phyloP scores from a whole-genome alignment of 768 basidiomycete genomes.

The Boletus pseudo-olivaceus region DNA sequence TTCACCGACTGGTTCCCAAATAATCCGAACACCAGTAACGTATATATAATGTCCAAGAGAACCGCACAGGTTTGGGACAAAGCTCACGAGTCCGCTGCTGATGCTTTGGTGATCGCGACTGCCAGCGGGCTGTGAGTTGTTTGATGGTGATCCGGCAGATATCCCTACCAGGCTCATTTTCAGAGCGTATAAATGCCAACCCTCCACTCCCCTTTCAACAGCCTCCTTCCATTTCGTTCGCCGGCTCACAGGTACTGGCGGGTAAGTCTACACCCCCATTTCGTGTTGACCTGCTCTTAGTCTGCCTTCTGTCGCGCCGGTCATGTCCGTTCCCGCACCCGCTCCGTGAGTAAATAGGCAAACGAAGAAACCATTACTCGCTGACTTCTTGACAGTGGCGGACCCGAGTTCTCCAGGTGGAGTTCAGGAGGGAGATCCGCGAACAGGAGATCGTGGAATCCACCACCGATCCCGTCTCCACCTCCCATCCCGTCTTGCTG shows the following conservation, averaged over 20 bases:
- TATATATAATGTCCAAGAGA: not conserved
- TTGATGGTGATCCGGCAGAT: not conserved
- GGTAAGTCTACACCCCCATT: conserved; percentile 8
- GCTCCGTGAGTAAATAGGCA: not conserved
- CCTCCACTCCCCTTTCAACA: not conserved
- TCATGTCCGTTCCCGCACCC: conserved; percentile 7
- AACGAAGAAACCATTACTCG: not conserved
- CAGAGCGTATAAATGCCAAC: not conserved
- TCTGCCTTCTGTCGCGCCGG: not conserved
- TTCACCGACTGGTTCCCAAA: too few relatives aligned
- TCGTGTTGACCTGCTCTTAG: not conserved
- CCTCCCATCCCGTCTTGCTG: conserved; percentile 1
- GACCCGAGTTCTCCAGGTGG: not conserved
- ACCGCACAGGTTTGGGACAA: not conserved
- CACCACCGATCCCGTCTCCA: conserved; percentile 7
- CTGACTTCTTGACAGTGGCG: not conserved
- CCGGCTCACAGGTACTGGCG: conserved; percentile 22
- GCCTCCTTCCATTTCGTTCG: conserved; percentile 15
- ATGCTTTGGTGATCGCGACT: not conserved
- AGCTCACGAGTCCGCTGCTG: not conserved
- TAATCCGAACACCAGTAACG: not conserved
- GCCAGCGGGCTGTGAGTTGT: not conserved
- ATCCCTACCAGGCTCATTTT: too few relatives aligned
- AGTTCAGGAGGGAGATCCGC: not conserved
- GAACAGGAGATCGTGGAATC: conserved; percentile 1